These are phyloP conservation scores for Laguncularia racemosa DNA, from an alignment of 345 rosid genomes.

Conservation along the genomic window DNA sequence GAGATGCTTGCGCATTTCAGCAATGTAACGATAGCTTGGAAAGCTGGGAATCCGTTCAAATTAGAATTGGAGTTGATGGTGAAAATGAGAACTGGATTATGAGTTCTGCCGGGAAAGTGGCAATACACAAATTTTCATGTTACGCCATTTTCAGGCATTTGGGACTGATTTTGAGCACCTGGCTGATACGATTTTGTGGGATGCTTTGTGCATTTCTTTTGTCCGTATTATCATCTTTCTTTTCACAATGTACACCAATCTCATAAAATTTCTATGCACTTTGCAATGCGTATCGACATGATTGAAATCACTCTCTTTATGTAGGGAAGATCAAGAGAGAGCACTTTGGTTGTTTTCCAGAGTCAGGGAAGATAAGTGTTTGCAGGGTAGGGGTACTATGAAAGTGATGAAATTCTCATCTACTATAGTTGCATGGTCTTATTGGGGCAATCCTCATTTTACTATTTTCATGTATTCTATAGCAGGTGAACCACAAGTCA, in stretches of 20 bases:
- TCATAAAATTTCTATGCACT: not conserved
- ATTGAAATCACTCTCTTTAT: slow-evolving; percentile 7
- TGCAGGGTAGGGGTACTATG: slow-evolving; percentile 37
- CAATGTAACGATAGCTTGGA: too few relatives aligned
- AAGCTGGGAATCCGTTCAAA: too few relatives aligned
- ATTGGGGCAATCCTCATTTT: not conserved
- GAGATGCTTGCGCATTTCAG: not conserved
- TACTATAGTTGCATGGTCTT: not conserved
- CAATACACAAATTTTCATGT: too few relatives aligned
- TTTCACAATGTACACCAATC: not conserved
- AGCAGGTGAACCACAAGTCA: slow-evolving; percentile 33
- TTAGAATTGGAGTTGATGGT: too few relatives aligned
- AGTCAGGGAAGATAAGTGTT: slow-evolving; percentile 39
- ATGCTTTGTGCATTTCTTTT: too few relatives aligned
- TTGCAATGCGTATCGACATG: not conserved
- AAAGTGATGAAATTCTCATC: not conserved
- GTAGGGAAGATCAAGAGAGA: slow-evolving; percentile 48
- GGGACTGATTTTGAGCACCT: too few relatives aligned
- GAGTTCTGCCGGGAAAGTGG: too few relatives aligned
- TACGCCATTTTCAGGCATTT: too few relatives aligned
- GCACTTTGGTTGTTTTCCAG: slow-evolving; percentile 37
- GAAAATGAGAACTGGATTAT: too few relatives aligned
- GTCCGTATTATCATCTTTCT: not conserved
- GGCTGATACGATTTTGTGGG: too few relatives aligned
- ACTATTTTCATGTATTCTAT: slow-evolving; percentile 1